Evolutionary conservation across 2,329 filamentous ascomycete genomes (phyloP).

Genomic region (Phaeomoniella chlamydospora): DNA sequence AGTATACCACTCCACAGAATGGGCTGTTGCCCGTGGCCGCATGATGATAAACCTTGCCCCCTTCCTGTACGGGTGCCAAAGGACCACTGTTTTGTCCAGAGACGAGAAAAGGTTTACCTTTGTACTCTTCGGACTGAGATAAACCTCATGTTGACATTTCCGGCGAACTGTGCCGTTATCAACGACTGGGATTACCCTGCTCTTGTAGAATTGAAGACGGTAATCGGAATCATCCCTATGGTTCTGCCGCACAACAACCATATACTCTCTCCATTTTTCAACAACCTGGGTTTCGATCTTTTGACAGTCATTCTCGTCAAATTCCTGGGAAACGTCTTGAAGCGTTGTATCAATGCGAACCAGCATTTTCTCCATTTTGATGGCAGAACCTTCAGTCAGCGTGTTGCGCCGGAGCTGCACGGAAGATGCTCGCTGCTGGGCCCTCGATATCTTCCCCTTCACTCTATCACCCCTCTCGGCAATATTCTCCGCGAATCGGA

Average conservation of each 20-base stretch:
- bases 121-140: constrained; percentile 36
- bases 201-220: constrained; percentile 46
- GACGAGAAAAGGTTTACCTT: constrained; percentile 50
- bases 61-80: constrained; percentile 40
- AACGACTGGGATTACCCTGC: constrained; percentile 46
- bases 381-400: constrained; percentile 42
- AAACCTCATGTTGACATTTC: constrained; percentile 42
- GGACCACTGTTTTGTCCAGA: constrained; percentile 51
- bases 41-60: constrained; percentile 49
- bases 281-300: constrained; percentile 41
- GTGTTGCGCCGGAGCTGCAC: constrained; percentile 21
- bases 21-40: constrained; percentile 43
- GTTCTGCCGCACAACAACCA: constrained; percentile 46
- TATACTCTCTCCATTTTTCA: constrained; percentile 53
- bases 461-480: constrained; percentile 23
- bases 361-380: constrained; percentile 57
- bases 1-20: constrained; percentile 55
- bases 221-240: constrained; percentile 37
- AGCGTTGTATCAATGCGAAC: constrained; percentile 43
- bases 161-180: constrained; percentile 38
- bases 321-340: constrained; percentile 42
- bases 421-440: constrained; percentile 18
- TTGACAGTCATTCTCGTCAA: constrained; percentile 48
- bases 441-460: constrained; percentile 20
- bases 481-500: constrained; percentile 28